These are phyloP conservation scores for Coemansia sp. DNA, from an alignment of 192 early-diverging fungal genomes.

Conservation along the genomic window DNA sequence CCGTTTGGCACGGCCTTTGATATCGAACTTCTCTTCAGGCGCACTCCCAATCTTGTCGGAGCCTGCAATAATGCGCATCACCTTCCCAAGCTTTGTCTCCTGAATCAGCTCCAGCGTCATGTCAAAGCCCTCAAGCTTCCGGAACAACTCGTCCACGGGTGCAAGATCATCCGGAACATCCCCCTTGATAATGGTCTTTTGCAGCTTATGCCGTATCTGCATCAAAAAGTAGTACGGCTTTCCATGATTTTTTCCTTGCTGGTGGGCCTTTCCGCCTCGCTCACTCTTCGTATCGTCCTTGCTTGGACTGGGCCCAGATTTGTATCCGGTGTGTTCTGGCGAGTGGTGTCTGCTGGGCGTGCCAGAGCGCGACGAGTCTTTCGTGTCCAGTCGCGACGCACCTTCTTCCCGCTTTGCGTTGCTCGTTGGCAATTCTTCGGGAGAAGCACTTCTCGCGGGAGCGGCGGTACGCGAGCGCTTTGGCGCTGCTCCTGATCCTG, in stretches of 20 bases:
- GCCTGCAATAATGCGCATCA: conserved; percentile 50
- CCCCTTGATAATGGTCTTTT: conserved; percentile 54
- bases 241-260: conserved; percentile 26
- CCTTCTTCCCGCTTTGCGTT: conserved; percentile 30
- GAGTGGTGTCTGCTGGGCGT: conserved; percentile 26
- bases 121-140: conserved; percentile 49
- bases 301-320: conserved; percentile 7
- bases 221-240: conserved; percentile 45
- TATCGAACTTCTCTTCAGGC: conserved; percentile 43
- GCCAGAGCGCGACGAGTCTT: conserved; percentile 44
- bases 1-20: conserved; percentile 47
- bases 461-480: conserved; percentile 49
- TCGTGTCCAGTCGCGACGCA: conserved; percentile 26
- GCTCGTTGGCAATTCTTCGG: conserved; percentile 17
- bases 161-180: conserved; percentile 36
- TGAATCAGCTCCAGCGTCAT: conserved; percentile 53
- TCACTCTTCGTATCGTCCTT: conserved; percentile 32
- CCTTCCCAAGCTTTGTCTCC: conserved; percentile 55
- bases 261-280: conserved; percentile 33
- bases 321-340: conserved; percentile 24
- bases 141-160: conserved; percentile 42
- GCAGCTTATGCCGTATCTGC: conserved; percentile 53
- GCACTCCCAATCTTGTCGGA: conserved; percentile 38
- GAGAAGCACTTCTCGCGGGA: background rate
- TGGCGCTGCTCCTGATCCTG: conserved; percentile 30